Conservation (phyloP, 441 rosid genomes). For the Mallotus repandus region DNA sequence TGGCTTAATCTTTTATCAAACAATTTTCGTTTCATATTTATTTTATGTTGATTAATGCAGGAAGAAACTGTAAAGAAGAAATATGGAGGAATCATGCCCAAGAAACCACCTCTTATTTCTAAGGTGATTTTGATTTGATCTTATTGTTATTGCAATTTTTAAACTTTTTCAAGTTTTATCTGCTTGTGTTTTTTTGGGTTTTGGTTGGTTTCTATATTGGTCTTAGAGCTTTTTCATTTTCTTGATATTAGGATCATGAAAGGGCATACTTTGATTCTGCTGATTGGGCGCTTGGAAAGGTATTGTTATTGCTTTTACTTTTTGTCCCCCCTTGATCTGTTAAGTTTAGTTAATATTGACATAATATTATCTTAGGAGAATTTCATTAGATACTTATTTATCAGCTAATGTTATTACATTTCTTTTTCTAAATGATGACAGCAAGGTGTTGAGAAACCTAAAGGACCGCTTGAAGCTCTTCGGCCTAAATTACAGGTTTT, state of each 20-base stretch:
- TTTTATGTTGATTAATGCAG: conserved; percentile 31
- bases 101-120: conserved; percentile 97
- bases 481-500: conserved; percentile 96
- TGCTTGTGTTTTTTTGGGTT: conserved; percentile 4
- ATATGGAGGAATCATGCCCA: conserved; percentile 93
- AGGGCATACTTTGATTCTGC: conserved; percentile 99
- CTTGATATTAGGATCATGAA: conserved; percentile 73
- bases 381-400: conserved; percentile 8
- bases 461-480: conserved; percentile 99
- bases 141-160: no score
- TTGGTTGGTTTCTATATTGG: neutral
- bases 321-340: neutral
- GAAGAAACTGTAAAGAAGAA: conserved; percentile 77
- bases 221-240: conserved; percentile 14
- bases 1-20: no score
- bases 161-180: no score
- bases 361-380: neutral
- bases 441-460: conserved; percentile 99
- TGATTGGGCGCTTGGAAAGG: conserved; percentile 99
- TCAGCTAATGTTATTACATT: conserved; percentile 12
- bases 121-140: conserved; percentile 45
- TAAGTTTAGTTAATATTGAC: neutral
- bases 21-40: no score
- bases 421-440: conserved; percentile 37
- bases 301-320: conserved; percentile 23